These are phyloP conservation scores for Solanum chaucha DNA, from an alignment of 257 asterid species.

Conservation along the genomic window DNA sequence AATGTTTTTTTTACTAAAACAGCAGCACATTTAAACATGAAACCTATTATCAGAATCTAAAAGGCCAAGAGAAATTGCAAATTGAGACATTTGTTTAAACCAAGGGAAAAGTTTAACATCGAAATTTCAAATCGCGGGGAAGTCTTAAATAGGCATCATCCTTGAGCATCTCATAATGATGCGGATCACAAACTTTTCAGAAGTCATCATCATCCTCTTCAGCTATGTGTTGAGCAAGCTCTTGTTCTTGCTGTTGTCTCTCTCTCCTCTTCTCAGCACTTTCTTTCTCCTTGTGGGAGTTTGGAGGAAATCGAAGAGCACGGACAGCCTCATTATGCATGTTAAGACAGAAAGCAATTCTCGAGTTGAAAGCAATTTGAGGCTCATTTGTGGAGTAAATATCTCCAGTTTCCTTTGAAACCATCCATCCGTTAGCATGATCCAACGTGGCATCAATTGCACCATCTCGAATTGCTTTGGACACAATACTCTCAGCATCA, in stretches of 20 bases:
- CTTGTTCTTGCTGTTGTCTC: constrained; percentile 87
- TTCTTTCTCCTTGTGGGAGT: constrained; percentile 81
- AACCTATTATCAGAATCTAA: background rate
- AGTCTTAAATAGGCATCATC: background rate
- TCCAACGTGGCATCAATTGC: constrained; percentile 85
- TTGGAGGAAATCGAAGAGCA: constrained; percentile 79
- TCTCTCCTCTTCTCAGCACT: constrained; percentile 93
- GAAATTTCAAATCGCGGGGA: background rate
- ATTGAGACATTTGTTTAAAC: background rate
- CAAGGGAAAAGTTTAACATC: background rate
- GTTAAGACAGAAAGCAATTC: constrained; percentile 78
- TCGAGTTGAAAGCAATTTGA: constrained; percentile 72
- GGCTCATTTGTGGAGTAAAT: constrained; percentile 90
- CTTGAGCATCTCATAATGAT: background rate
- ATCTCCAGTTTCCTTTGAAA: constrained; percentile 86
- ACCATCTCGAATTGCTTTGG: constrained; percentile 85
- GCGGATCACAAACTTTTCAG: constrained; percentile 9
- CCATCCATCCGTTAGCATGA: constrained; percentile 75
- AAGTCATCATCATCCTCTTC: constrained; percentile 92
- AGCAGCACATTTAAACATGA: background rate
- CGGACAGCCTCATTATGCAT: constrained; percentile 93
- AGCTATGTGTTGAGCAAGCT: constrained; percentile 87
- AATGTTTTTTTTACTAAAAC: background rate
- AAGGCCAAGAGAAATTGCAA: background rate
- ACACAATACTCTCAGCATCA: constrained; percentile 79